Evolutionary conservation across 257 asterid species (phyloP), one percentile per base, ranked within the genome.

Genomic region (Solanum chilense): DNA sequence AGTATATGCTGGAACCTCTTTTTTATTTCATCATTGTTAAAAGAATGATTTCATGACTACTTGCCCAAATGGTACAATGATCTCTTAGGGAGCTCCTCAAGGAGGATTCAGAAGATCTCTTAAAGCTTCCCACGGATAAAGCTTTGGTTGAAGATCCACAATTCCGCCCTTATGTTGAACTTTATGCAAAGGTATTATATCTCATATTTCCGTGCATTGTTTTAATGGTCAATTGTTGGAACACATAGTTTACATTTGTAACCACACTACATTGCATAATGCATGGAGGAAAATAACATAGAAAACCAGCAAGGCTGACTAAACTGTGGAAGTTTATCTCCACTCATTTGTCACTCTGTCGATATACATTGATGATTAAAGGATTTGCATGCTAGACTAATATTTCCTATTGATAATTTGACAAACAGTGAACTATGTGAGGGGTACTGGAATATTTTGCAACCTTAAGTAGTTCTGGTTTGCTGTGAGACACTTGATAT

Each of bases 101-200:
- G 89, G 98, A 93, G 45, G 95, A 95, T 27, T 93, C 98, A 12
- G 62, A 88, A 85, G 98, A 93, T 75, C 91, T 97, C 71, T 85
- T 95, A 82, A 95, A 94, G 89, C 94, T 97, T 87, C 98, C 96
- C 49, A 94, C 98, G 3, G 99, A 97, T 86, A 90, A 85, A 82
- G 98, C 91, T 85, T 90, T 96, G 78, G 90, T 95, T 16, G 92
- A 94, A 87, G 99, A 96, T 89, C 95, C 95, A 27, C 86, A 87
- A 39, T 93, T 96, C 73, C 90, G 89, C 35, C 87, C 31, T 33
- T 93, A 87, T 89, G 98, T 95, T 23, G 83, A 87, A 77, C 89
- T 95, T 31, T 95, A 97, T 88, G 95, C 99, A 29, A 87, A 93
- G 96, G 98, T 93, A 66, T 81, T 27, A 14, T 3, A 47, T 29